Conservation (phyloP, 371 early-diverging fungal species). For the Conidiobolus incongruus region DNA sequence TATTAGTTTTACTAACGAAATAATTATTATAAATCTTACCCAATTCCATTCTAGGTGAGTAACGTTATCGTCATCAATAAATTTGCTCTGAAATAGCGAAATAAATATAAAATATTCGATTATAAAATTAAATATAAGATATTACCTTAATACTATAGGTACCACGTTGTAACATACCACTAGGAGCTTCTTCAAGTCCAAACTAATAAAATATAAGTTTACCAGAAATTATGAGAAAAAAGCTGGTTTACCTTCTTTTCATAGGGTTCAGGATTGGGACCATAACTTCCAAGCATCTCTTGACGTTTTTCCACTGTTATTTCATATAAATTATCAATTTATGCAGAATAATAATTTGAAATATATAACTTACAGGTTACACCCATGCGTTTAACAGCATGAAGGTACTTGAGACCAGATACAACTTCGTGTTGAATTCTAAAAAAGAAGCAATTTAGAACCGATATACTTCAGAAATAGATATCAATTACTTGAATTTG, state of each 20-base stretch:
- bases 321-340: neutral
- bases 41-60: slow-evolving; percentile 12
- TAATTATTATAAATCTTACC: slow-evolving; percentile 5
- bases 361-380: slow-evolving; percentile 14
- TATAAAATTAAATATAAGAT: neutral
- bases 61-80: slow-evolving; percentile 12
- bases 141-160: slow-evolving; percentile 41
- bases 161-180: slow-evolving; percentile 77
- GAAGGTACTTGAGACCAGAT: slow-evolving; percentile 84
- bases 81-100: slow-evolving; percentile 7
- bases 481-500: slow-evolving; percentile 52
- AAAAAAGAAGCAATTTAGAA: neutral
- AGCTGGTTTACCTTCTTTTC: slow-evolving; percentile 31
- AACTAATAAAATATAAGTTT: slow-evolving; percentile 18
- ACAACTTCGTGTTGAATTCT: slow-evolving; percentile 86
- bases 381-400: slow-evolving; percentile 74
- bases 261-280: slow-evolving; percentile 49
- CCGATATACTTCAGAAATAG: too few relatives aligned
- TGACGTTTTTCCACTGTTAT: slow-evolving; percentile 65
- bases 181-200: slow-evolving; percentile 65
- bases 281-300: slow-evolving; percentile 92
- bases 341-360: too few relatives aligned
- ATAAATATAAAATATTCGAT: neutral
- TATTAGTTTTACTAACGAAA: neutral
- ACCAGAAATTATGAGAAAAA: neutral